A percentile compares a stretch with the other conserved stretches of the same genome.
These are phyloP conservation scores for Candida pini DNA, from an alignment of 805 yeast species.

Conservation along the genomic window DNA sequence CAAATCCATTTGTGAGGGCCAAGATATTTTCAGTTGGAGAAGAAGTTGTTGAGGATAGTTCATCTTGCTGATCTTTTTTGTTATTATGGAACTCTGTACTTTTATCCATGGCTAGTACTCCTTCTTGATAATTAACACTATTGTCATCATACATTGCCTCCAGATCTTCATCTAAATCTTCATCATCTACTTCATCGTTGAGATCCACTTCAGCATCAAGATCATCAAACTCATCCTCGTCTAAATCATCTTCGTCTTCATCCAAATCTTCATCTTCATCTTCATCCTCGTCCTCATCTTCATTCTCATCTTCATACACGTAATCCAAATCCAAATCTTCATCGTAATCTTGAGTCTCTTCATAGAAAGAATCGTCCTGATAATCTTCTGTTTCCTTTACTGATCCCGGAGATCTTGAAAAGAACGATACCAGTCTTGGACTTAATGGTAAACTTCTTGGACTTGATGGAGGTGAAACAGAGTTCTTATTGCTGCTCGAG, in stretches of 20 bases:
- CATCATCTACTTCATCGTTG: constrained; percentile 13
- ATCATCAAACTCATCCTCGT: constrained; percentile 23
- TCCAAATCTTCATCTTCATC: constrained; percentile 30
- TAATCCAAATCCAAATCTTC: constrained; percentile 15
- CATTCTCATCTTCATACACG: constrained; percentile 19
- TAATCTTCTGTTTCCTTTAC: too few species aligned
- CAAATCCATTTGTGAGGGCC: not conserved
- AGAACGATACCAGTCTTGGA: constrained; percentile 15
- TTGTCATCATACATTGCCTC: not conserved
- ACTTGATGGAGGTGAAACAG: not conserved
- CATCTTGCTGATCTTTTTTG: too few species aligned
- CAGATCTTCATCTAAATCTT: constrained; percentile 11
- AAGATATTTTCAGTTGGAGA: too few species aligned
- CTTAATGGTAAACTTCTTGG: too few species aligned
- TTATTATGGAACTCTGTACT: too few species aligned
- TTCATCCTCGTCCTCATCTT: constrained; percentile 26
- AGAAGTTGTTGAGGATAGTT: too few species aligned
- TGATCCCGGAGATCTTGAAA: constrained; percentile 13
- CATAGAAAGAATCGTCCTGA: constrained; percentile 25
- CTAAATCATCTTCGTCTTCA: constrained; percentile 13
- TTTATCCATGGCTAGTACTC: too few species aligned
- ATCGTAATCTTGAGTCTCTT: constrained; percentile 21
- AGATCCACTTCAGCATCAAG: constrained; percentile 27
- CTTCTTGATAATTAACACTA: too few species aligned
- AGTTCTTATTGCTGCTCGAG: too few species aligned